These are phyloP conservation scores for Nyctanthes arbortristis DNA, from an alignment of 257 asterid genomes.

Conservation along the genomic window DNA sequence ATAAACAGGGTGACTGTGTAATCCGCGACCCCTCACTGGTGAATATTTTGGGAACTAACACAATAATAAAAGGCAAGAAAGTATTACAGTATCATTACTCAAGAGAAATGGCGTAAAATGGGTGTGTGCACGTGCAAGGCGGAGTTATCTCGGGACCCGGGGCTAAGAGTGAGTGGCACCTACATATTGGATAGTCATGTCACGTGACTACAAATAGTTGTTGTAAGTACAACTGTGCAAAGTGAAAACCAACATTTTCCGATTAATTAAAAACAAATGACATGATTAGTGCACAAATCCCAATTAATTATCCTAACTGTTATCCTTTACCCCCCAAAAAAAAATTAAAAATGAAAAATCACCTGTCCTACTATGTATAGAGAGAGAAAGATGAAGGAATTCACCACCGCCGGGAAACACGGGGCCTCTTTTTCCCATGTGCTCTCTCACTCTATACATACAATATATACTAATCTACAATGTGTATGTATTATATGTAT, in stretches of 20 bases:
- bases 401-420: slow-evolving; percentile 62
- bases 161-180: slow-evolving; percentile 11
- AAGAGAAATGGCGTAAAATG: too few relatives aligned
- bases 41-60: too few relatives aligned
- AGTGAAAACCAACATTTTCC: too few relatives aligned
- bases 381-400: slow-evolving; percentile 41
- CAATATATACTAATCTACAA: background rate
- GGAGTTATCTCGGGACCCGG: slow-evolving; percentile 24
- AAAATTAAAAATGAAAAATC: background rate
- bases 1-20: too few relatives aligned
- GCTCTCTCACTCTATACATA: slow-evolving; percentile 21
- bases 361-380: too few relatives aligned
- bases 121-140: slow-evolving; percentile 32
- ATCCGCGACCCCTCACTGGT: too few relatives aligned
- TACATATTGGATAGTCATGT: slow-evolving; percentile 20
- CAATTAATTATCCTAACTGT: slow-evolving; percentile 23
- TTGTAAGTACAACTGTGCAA: too few relatives aligned
- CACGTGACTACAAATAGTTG: slow-evolving; percentile 41
- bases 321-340: background rate
- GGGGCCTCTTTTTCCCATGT: slow-evolving; percentile 57
- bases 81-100: too few relatives aligned
- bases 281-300: slow-evolving; percentile 61
- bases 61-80: too few relatives aligned
- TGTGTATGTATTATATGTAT: background rate
- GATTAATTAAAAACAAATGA: slow-evolving; percentile 20